Evolutionary conservation across 805 yeast genomes (phyloP).

Genomic region (Wickerhamomyces queroliae): DNA sequence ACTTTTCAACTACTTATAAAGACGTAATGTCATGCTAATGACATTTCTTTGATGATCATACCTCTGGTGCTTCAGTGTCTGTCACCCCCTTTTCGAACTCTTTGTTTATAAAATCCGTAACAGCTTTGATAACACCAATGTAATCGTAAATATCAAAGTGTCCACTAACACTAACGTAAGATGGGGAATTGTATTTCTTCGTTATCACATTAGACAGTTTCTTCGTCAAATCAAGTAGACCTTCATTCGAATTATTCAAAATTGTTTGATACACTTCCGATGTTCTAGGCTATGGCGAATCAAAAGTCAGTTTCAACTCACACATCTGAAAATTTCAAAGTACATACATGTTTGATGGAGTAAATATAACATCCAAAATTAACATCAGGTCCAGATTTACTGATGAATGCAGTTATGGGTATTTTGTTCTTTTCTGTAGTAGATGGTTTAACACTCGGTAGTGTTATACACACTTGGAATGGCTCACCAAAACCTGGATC

Average conservation of each 20-base stretch:
- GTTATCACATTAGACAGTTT: conserved; percentile 36
- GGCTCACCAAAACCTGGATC: conserved; percentile 12
- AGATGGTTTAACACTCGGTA: conserved; percentile 4
- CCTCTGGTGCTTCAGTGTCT: too few species aligned
- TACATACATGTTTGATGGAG: conserved; percentile 30
- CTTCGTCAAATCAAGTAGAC: conserved; percentile 35
- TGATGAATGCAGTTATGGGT: conserved; percentile 33
- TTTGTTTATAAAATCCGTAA: conserved; percentile 24
- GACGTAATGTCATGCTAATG: too few species aligned
- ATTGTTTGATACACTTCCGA: conserved; percentile 34
- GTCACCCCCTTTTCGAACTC: conserved; percentile 1
- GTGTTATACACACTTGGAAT: conserved; percentile 5
- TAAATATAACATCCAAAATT: conserved; percentile 39
- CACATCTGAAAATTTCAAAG: neutral
- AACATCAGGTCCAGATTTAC: conserved; percentile 25
- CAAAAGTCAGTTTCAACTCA: neutral
- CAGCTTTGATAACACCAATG: conserved; percentile 21
- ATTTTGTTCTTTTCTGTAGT: conserved; percentile 6
- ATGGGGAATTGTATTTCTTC: conserved; percentile 34
- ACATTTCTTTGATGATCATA: too few species aligned
- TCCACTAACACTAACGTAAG: conserved; percentile 41
- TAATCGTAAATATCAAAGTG: conserved; percentile 29
- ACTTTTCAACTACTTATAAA: too few species aligned
- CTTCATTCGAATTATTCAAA: conserved; percentile 35
- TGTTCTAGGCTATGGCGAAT: conserved; percentile 3